These are phyloP conservation scores for Asclepias syriaca DNA, from an alignment of 257 asterid genomes.

Conservation along the genomic window DNA sequence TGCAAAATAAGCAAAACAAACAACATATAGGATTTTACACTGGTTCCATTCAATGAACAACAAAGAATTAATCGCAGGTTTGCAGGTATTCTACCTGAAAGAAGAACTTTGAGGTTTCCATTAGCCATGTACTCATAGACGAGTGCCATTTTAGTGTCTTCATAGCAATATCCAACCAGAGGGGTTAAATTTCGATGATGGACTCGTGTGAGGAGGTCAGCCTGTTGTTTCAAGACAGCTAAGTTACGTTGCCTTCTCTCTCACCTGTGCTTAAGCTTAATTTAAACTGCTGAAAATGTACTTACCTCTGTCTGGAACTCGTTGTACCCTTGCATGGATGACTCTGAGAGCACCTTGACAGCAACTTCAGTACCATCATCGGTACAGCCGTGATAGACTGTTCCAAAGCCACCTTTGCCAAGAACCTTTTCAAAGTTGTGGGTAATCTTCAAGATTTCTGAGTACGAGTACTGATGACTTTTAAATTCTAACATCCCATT, in stretches of 20 bases:
- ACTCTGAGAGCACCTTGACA: constrained; percentile 31
- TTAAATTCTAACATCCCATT: constrained; percentile 8
- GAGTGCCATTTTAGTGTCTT: constrained; percentile 29
- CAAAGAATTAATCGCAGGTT: not conserved
- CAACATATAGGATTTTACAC: not conserved
- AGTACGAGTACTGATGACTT: constrained; percentile 15
- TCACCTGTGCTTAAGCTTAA: not conserved
- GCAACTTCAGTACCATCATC: constrained; percentile 32
- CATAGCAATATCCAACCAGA: constrained; percentile 42
- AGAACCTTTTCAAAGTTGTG: constrained; percentile 24
- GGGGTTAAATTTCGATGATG: constrained; percentile 38
- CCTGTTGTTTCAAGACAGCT: constrained; percentile 22
- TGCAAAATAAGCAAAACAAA: constrained; percentile 10
- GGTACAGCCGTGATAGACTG: constrained; percentile 32
- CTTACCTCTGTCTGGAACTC: constrained; percentile 36
- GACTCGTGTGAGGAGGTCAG: constrained; percentile 35
- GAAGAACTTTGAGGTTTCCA: constrained; percentile 30
- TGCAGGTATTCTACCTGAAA: constrained; percentile 25
- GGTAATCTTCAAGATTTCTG: constrained; percentile 27
- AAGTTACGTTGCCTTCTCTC: not conserved
- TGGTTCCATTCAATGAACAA: not conserved
- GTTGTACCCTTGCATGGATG: constrained; percentile 19
- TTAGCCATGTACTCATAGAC: constrained; percentile 42
- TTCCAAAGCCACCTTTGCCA: constrained; percentile 48
- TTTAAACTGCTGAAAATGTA: not conserved